phyloP scores from a whole-genome alignment of 306 rosid genomes.

The Quercus engelmannii region DNA sequence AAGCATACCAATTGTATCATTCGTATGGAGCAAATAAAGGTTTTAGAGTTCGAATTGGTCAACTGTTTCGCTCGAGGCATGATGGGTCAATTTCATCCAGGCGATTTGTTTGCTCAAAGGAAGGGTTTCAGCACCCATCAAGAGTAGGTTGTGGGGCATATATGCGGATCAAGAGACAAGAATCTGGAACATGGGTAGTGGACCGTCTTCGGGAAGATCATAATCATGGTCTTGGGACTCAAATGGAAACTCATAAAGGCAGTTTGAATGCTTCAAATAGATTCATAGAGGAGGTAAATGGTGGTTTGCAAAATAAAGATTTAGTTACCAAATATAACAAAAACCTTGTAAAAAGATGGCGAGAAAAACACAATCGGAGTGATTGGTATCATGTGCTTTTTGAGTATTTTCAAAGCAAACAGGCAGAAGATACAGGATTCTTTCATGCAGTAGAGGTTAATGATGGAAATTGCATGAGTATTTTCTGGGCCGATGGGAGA shows the following conservation, averaged over 20 bases:
- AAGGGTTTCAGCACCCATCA: slow-evolving; percentile 96
- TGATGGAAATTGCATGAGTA: slow-evolving; percentile 74
- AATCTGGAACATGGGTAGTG: slow-evolving; percentile 80
- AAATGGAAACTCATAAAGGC: slow-evolving; percentile 35
- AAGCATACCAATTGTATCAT: slow-evolving; percentile 81
- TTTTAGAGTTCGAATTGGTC: slow-evolving; percentile 86
- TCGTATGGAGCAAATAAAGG: slow-evolving; percentile 69
- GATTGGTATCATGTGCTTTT: slow-evolving; percentile 76
- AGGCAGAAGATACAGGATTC: slow-evolving; percentile 93
- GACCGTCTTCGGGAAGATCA: slow-evolving; percentile 84
- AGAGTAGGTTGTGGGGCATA: slow-evolving; percentile 93
- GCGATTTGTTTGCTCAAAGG: slow-evolving; percentile 91
- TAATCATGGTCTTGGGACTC: slow-evolving; percentile 70
- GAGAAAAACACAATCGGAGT: slow-evolving; percentile 74
- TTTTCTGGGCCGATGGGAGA: slow-evolving; percentile 98
- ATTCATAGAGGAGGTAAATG: slow-evolving; percentile 56
- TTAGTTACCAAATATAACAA: slow-evolving; percentile 53
- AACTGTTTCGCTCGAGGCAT: slow-evolving; percentile 85
- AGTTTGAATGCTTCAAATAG: slow-evolving; percentile 49
- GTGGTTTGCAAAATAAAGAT: slow-evolving; percentile 58
- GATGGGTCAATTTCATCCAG: slow-evolving; percentile 81
- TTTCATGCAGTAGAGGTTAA: slow-evolving; percentile 81
- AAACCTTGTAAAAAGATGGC: slow-evolving; percentile 45
- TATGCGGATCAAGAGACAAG: slow-evolving; percentile 86
- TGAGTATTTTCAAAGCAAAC: slow-evolving; percentile 82